Evolutionary conservation across 2,329 filamentous ascomycete genomes (phyloP), one percentile per base, ranked within the genome.

Genomic region (Eutypa lata): DNA sequence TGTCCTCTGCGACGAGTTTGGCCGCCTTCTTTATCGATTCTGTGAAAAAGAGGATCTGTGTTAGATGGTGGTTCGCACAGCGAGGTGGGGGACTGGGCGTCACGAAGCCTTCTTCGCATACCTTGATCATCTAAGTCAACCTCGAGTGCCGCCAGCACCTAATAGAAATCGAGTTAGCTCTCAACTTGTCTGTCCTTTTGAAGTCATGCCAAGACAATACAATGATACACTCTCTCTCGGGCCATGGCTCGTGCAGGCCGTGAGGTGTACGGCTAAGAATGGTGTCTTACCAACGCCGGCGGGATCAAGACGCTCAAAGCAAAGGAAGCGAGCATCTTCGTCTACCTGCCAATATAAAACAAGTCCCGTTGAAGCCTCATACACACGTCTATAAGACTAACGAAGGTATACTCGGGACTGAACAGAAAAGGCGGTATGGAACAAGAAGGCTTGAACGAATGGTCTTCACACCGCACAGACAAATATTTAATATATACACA

Each of bases 1-100:
- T 53, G 46, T 67, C 64, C 44, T 56, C 58, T 19, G 64, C 64
- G 33, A 66, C 63, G 49, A 60, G 53, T 33, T 53, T 57, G 3
- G 64, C 62, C 2, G 63, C 64, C 50, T 46, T 45, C 53, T 55
- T 61, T 44, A 67, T 66, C 8, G 64, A 67, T 14, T 64, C 64
- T 66, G n/a, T n/a, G n/a, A n/a, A n/a, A n/a, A n/a, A n/a, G n/a
- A 44, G 28, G 42, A 33, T 40, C 26, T n/a, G n/a, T n/a, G n/a
- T n/a, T n/a, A n/a, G n/a, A 21, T 7, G 44, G 18, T 40, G 16
- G 16, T 16, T 19, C 14, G 10, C 16, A n/a, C 47, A 35, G 33
- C 4, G 21, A 24, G 1, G 38, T 35, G 2, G 42, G 53, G 21
- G 38, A 11, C 22, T 21, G 33, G 33, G 28, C 18, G 19, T 14